Evolutionary conservation across 495 filamentous ascomycete species (phyloP).

Genomic region (Aspergillus egyptiacus): DNA sequence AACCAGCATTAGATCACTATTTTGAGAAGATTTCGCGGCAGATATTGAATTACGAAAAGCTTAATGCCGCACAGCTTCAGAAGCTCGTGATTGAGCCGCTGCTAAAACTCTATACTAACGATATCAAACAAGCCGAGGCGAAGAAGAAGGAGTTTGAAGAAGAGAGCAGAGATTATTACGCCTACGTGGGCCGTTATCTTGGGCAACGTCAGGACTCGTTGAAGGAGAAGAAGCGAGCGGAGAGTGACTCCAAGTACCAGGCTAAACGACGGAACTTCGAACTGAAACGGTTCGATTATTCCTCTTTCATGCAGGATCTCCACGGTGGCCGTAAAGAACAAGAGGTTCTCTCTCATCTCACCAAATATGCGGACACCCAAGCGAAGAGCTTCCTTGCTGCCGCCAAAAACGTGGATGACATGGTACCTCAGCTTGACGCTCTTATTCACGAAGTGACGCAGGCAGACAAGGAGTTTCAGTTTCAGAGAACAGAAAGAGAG

Average conservation of each 20-base stretch:
- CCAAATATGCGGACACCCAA: constrained; percentile 89
- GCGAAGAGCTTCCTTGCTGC: constrained; percentile 74
- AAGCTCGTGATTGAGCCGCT: constrained; percentile 92
- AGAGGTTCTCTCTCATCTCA: constrained; percentile 91
- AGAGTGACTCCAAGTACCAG: constrained; percentile 96
- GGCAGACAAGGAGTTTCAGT: constrained; percentile 92
- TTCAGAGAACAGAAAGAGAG: constrained; percentile 86
- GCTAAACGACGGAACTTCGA: constrained; percentile 89
- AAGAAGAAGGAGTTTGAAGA: constrained; percentile 99
- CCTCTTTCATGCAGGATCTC: constrained; percentile 97
- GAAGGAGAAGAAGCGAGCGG: constrained; percentile 91
- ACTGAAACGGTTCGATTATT: constrained; percentile 96
- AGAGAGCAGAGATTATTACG: constrained; percentile 96
- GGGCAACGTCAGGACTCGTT: constrained; percentile 91
- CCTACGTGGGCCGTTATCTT: constrained; percentile 87
- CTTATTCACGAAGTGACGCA: constrained; percentile 81
- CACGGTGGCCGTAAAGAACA: constrained; percentile 97
- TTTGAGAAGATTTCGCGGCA: constrained; percentile 94
- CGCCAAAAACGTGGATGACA: constrained; percentile 78
- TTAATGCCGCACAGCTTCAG: constrained; percentile 78
- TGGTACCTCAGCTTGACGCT: constrained; percentile 90
- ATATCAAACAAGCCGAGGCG: constrained; percentile 95
- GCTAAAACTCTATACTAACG: constrained; percentile 81
- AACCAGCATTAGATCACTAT: constrained; percentile 94
- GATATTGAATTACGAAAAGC: constrained; percentile 78